Percentiles rank a stretch among this genome's conserved stretches.
phyloP scores from a whole-genome alignment of 2,329 filamentous ascomycete species.

The Phyllosticta ampelicida region DNA sequence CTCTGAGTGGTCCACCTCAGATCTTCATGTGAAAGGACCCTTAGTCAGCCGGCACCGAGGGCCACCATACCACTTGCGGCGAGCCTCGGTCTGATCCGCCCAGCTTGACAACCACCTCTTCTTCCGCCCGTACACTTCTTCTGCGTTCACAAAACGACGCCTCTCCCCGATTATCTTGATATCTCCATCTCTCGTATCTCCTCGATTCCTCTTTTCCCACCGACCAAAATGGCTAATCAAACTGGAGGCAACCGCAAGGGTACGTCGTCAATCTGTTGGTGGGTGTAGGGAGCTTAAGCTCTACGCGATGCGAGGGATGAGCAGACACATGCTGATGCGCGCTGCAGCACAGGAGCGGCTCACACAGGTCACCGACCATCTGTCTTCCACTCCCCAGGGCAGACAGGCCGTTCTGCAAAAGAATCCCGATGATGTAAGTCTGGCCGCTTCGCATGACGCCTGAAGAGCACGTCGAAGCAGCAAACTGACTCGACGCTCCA shows the following conservation, averaged over 20 bases:
- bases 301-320: not conserved
- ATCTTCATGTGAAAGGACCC: conserved; percentile 16
- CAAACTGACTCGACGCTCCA: not conserved
- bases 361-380: conserved; percentile 47
- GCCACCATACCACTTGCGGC: conserved; percentile 11
- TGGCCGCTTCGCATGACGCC: not conserved
- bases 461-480: not conserved
- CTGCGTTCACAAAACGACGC: not conserved
- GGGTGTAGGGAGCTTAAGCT: not conserved
- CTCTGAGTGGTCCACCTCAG: not conserved
- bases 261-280: not conserved
- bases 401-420: conserved; percentile 38
- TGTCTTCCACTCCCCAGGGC: conserved; percentile 32
- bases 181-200: not conserved
- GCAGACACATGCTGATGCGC: not conserved
- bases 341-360: conserved; percentile 46
- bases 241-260: conserved; percentile 18
- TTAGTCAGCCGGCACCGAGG: not conserved
- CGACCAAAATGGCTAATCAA: conserved; percentile 27
- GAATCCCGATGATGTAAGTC: conserved; percentile 45
- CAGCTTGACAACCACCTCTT: not conserved
- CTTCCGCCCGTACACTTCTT: not conserved
- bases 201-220: not conserved
- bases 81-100: conserved; percentile 14
- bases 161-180: not conserved